Conservation (phyloP, 768 basidiomycete genomes). For the Leccinellum luteum region DNA sequence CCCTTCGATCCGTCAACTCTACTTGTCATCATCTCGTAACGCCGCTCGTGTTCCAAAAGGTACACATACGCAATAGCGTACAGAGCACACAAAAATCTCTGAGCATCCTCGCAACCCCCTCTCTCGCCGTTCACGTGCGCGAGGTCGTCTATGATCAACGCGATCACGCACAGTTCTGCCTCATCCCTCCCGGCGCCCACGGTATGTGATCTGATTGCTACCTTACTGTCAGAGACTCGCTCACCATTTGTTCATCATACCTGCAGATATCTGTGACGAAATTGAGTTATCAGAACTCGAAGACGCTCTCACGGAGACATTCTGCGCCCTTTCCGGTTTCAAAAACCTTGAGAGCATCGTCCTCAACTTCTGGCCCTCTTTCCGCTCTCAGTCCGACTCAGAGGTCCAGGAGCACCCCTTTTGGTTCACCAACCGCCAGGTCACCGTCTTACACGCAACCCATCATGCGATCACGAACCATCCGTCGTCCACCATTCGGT, state of each 20-base stretch:
- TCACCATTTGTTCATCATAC: background rate
- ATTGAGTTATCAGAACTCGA: slow-evolving; percentile 33
- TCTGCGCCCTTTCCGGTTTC: slow-evolving; percentile 20
- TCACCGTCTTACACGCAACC: slow-evolving; percentile 22
- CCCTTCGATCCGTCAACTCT: slow-evolving; percentile 27
- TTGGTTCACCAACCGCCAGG: slow-evolving; percentile 32
- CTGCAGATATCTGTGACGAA: slow-evolving; percentile 22
- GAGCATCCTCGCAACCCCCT: slow-evolving; percentile 21
- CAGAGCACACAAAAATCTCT: slow-evolving; percentile 25
- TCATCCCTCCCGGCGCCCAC: slow-evolving; percentile 13
- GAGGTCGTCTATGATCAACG: slow-evolving; percentile 31
- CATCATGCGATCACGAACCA: slow-evolving; percentile 19
- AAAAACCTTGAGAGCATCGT: slow-evolving; percentile 19
- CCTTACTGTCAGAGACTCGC: background rate
- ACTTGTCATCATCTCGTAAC: slow-evolving; percentile 27
- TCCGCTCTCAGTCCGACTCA: slow-evolving; percentile 19
- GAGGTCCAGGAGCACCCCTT: slow-evolving; percentile 29
- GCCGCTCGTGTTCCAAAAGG: slow-evolving; percentile 19
- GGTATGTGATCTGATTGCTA: slow-evolving; percentile 3
- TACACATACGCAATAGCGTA: slow-evolving; percentile 26
- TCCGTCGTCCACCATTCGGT: slow-evolving; percentile 16
- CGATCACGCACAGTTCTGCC: slow-evolving; percentile 23
- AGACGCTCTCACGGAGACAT: slow-evolving; percentile 26
- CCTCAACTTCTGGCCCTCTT: slow-evolving; percentile 33
- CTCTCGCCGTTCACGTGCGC: slow-evolving; percentile 23